phyloP scores from a whole-genome alignment of 108 stramenopile species.

The Aurantiochytrium sp. region DNA sequence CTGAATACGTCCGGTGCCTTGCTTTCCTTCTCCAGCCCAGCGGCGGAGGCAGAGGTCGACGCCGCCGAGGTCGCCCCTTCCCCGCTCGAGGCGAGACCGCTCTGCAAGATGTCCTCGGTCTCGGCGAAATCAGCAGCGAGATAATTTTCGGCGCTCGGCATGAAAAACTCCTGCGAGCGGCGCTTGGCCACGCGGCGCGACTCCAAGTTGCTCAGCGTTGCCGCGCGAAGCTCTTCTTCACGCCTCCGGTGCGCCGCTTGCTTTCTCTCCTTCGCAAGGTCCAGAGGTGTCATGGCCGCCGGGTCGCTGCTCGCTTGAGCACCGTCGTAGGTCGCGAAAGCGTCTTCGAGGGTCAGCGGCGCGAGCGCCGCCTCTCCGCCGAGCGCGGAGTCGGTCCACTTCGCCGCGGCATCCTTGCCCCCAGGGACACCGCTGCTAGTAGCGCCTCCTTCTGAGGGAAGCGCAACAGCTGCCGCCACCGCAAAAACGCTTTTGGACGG shows the following conservation, averaged over 20 bases:
- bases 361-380: too few relatives aligned
- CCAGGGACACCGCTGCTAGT: too few relatives aligned
- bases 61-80: too few relatives aligned
- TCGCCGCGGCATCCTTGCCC: too few relatives aligned
- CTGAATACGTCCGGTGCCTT: not conserved
- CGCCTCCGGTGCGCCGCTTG: not conserved
- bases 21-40: not conserved
- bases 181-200: not conserved
- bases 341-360: too few relatives aligned
- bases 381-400: too few relatives aligned
- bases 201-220: not conserved
- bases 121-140: not conserved
- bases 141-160: not conserved
- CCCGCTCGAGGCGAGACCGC: not conserved
- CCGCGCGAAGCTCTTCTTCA: not conserved
- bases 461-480: too few relatives aligned
- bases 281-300: not conserved
- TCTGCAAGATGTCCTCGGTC: not conserved
- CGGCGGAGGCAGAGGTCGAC: not conserved
- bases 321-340: too few relatives aligned
- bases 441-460: too few relatives aligned
- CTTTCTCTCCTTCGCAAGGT: not conserved
- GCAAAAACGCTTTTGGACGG: too few relatives aligned
- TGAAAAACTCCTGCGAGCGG: conserved; percentile 13
- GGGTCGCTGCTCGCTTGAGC: too few relatives aligned